Evolutionary conservation across 2,329 filamentous ascomycete species (phyloP), one percentile per base, ranked within the genome.

Genomic region (Coleophoma cylindrospora): DNA sequence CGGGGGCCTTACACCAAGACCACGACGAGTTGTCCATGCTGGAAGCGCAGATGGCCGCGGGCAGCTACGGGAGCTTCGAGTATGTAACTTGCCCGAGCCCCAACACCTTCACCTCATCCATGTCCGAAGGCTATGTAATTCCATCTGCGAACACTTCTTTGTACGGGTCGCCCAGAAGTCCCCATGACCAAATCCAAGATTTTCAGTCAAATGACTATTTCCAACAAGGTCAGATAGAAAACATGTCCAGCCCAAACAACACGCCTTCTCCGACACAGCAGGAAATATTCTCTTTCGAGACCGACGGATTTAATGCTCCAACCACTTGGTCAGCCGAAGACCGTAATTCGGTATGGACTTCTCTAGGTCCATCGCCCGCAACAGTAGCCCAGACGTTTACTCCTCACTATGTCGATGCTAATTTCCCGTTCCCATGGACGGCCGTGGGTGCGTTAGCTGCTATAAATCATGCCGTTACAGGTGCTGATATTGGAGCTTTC

Each of bases 61-160:
- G 12, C 9, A 44, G 41, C n/a, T 54, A 54, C 50, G 56, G 55
- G 32, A 60, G 50, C 40, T 55, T 54, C 43, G 57, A 52, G n/a
- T 61, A 52, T 50, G 54, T 64, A 47, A 53, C 57, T 32, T 49
- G 36, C 15, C 36, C 47, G 43, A 47, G 49, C 11, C 52, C 58
- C 21, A 53, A 52, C 34, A 61, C 58, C 32, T 43, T 50, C 10
- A 37, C 56, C 34, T 60, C 60, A 5, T 53, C 59, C 13, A 47
- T 51, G 15, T 58, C 59, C 3, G 60, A 62, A 12, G 48, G 52
- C 2, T 64, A 52, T 49, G 47, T 51, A 14, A 55, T 57, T 43
- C 59, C 59, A 21, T 51, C 51, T 19, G 41, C 45, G 6, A 48
- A 54, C 36, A 57, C 50, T 27, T 45, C 52, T 5, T 17, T 47